phyloP scores from a whole-genome alignment of 805 yeast genomes.

The Sugiyamaella valdiviana region DNA sequence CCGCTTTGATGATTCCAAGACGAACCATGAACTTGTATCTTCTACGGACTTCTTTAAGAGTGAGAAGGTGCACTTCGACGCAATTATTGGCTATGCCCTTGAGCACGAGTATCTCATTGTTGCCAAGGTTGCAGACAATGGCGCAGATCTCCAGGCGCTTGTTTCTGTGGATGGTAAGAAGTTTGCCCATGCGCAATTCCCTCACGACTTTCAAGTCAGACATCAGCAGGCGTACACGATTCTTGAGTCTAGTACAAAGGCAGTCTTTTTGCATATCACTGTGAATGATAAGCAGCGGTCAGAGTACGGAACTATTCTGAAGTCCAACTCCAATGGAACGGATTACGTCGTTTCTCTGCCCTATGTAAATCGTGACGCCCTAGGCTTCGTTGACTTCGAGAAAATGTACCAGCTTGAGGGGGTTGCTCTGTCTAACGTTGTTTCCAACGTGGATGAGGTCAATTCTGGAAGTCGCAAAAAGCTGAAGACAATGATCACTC shows the following conservation, averaged over 20 bases:
- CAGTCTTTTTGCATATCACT: slow-evolving; percentile 80
- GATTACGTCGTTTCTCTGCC: slow-evolving; percentile 63
- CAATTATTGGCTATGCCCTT: slow-evolving; percentile 67
- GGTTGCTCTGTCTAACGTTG: slow-evolving; percentile 66
- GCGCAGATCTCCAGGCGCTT: slow-evolving; percentile 52
- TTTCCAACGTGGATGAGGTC: slow-evolving; percentile 47
- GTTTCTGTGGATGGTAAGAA: slow-evolving; percentile 72
- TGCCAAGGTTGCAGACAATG: slow-evolving; percentile 46
- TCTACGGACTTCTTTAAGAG: slow-evolving; percentile 48
- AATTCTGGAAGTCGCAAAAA: slow-evolving; percentile 44
- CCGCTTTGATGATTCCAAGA: slow-evolving; percentile 2
- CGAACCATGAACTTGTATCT: slow-evolving; percentile 34
- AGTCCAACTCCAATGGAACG: slow-evolving; percentile 90
- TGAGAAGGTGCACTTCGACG: slow-evolving; percentile 41
- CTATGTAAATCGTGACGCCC: slow-evolving; percentile 64
- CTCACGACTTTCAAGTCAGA: slow-evolving; percentile 54
- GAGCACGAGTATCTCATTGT: slow-evolving; percentile 68
- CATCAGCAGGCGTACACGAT: slow-evolving; percentile 71
- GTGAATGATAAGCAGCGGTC: slow-evolving; percentile 43
- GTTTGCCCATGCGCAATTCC: slow-evolving; percentile 77
- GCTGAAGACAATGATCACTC: slow-evolving; percentile 68
- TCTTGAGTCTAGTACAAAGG: slow-evolving; percentile 61
- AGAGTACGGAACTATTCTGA: slow-evolving; percentile 74
- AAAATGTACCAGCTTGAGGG: slow-evolving; percentile 81
- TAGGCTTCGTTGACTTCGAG: slow-evolving; percentile 86